Evolutionary conservation across 2,329 filamentous ascomycete genomes (phyloP), one percentile per base, ranked within the genome.

Genomic region (Amauroascus verrucosus): DNA sequence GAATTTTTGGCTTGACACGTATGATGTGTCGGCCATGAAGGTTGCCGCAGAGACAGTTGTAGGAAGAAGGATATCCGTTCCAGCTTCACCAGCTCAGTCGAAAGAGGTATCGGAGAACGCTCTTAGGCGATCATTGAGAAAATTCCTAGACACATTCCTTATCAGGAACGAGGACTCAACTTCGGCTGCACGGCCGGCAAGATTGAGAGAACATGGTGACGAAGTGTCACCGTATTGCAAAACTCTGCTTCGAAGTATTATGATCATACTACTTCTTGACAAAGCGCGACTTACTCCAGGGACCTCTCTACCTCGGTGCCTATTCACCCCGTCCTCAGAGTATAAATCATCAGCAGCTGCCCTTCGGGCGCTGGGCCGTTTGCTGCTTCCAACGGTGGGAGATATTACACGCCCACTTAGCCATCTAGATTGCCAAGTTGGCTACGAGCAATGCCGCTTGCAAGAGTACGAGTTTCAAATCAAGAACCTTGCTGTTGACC

Each of bases 191-290:
- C 55, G 57, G 11, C 59, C 64, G 26, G 32, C 44, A 18, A 54
- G 60, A 9, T 62, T 58, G 8, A 65, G 69, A 28, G 68, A 73
- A 47, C 69, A 70, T 52, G 72, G 73, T 14, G 69, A 66, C 5
- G 66, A 69, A 48, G 70, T 65, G 16, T 76, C 72, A 69, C 69
- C 70, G 26, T 81, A 80, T 71, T 73, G 75, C 55, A 77, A 77
- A 47, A 82, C 77, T 2, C 67, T 79, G 11, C 67, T 81, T 38
- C 75, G 79, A 32, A 80, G 78, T 59, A 67, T 83, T 41, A 77
- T 83, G 77, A 72, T 84, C 1, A 69, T 83, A 47, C 70, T 76
- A 52, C 69, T 84, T 14, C 70, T 85, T 11, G 81, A 85, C 59
- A 74, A 75, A 55, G 74, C 71, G 8, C 80, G 77, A 60, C 60